Evolutionary conservation across 805 yeast species (phyloP), one percentile per base, ranked within the genome.

Genomic region (Metschnikowia arizonensis): DNA sequence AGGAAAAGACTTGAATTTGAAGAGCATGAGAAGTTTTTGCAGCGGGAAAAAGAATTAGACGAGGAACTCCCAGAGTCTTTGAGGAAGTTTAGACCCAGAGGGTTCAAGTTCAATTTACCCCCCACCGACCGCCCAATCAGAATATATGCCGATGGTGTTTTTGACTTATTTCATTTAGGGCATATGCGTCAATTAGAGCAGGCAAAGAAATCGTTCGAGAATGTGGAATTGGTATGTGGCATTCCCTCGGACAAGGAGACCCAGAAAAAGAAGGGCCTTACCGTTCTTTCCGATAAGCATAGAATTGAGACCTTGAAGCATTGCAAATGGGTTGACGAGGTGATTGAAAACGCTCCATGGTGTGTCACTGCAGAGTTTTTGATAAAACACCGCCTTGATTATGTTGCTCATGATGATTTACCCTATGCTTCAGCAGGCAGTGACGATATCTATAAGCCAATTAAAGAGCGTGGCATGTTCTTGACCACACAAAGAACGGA

Each of bases 141-240:
- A 49, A 80, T 93, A n/a, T 93, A 93, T 63, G 99, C 99, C 5
- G 99, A 93, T 66, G 99, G 99, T 43, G 97, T 93, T 15, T 93
- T 93, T 71, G 99, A 93, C 66, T 70, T 93, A 50, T 93, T 93
- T 69, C 99, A 93, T 66, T 64, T 93, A 59, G 99, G 99, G 19
- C 99, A 93, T 63, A 93, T 93, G 99, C 82, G 89, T 60, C 99
- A 93, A 65, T 74, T 93, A 56, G 98, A 93, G 62, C 99, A 93
- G 68, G 91, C 98, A 56, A 91, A 93, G 59, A 90, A 91, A 63
- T 79, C 96, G 12, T 81, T 93, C 50, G 85, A 87, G 10, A 88
- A 88, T 56, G 96, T 86, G 26, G 76, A 79, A 46, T 74, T 93
- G 58, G 89, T 93, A 23, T 88, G 91, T 57, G 99, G 99, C 38